Base-by-base conservation (phyloP, 164 flowering plant genomes). In the Litsea cubeba region DNA sequence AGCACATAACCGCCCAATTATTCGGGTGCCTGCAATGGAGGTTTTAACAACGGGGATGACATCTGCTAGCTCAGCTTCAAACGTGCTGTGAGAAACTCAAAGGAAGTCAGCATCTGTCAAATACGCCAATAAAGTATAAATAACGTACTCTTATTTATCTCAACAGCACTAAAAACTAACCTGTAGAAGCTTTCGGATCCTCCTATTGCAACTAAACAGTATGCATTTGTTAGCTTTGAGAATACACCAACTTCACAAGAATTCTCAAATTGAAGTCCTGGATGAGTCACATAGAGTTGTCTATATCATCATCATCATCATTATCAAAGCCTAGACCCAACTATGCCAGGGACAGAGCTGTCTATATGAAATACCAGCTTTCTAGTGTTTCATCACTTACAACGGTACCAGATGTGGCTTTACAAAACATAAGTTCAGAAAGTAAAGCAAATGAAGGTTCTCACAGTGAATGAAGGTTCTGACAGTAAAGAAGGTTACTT, bases 101-200 rank as follows among this genome's bases (percentile, higher is more conserved):
- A 50, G 71, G 20, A 18, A 71, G 54, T 62, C 50, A 72, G 50
- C 32, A 40, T 15, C n/a, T 50, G 64, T 66, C 50, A 23, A 71
- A 24, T 28, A 77, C 22, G 7, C 67, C 58, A 40, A 72, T 20
- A 28, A 7, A 63, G 51, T 1, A 3, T 26, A 28, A 15, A 50
- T 49, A 0, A 1, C 11, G 18, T 14, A 32, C 14, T 17, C 63
- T 12, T 2, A 62, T 30, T 30, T 30, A 57, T 71, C 11, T 22
- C n/a, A 46, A 8, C 18, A 8, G 20, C 50, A 11, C 32, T 5
- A 67, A 14, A 40, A 24, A 76, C 75, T 75, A 25, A 94, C 97
- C 96, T 90, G 84, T 92, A 94, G 72, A 94, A 92, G 74, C 81
- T 91, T 67, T 94, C 98, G 0, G 98, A 94, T 14, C 98, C 98